Conservation (phyloP, 805 yeast genomes). For the Cyberlindnera galapagoensis region DNA sequence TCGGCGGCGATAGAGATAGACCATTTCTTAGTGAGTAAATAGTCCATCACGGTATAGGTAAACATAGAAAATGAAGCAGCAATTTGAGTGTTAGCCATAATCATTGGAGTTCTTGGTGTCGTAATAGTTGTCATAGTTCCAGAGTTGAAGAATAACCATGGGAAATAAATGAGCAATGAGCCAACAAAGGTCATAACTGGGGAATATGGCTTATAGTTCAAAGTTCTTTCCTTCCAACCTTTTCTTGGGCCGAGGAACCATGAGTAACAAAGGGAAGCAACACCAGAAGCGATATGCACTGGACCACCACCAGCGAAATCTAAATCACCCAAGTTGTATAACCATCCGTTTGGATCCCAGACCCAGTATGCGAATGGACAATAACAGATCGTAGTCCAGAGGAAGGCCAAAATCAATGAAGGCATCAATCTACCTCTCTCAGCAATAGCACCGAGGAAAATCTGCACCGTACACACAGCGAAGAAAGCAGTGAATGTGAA, state of each 20-base stretch:
- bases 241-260: conserved; percentile 75
- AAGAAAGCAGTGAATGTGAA: conserved; percentile 90
- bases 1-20: conserved; percentile 90
- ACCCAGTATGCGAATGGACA: conserved; percentile 94
- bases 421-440: conserved; percentile 91
- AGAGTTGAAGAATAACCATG: conserved; percentile 97
- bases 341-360: conserved; percentile 95
- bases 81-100: conserved; percentile 85
- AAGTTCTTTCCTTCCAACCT: conserved; percentile 27
- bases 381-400: conserved; percentile 87
- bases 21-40: conserved; percentile 78
- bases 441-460: conserved; percentile 84
- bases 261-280: conserved; percentile 80
- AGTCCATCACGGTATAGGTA: conserved; percentile 86
- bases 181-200: conserved; percentile 88
- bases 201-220: conserved; percentile 87
- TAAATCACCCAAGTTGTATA: conserved; percentile 80
- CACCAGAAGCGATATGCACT: conserved; percentile 88
- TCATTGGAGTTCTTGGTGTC: conserved; percentile 76
- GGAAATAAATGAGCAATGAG: conserved; percentile 79
- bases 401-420: conserved; percentile 66
- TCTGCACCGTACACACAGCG: conserved; percentile 81
- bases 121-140: conserved; percentile 74
- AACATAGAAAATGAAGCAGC: conserved; percentile 86
- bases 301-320: conserved; percentile 99